Conservation (phyloP, 176 grass and related monocot genomes). For the Cocos nucifera region DNA sequence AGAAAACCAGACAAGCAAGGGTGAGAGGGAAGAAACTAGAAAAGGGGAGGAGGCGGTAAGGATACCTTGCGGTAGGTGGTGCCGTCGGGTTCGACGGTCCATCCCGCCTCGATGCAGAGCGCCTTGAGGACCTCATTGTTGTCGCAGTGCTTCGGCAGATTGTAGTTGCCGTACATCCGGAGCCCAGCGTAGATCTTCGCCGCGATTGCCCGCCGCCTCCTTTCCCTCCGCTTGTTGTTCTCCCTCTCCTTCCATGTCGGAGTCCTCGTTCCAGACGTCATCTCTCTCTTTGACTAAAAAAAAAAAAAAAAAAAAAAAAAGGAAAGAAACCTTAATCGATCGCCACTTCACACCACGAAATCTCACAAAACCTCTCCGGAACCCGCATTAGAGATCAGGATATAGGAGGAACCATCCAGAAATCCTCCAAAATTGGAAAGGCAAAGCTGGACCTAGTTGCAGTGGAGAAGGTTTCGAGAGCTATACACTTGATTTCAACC, state of each 20-base stretch:
- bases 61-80: conserved; percentile 78
- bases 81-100: conserved; percentile 69
- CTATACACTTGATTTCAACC: too few species aligned
- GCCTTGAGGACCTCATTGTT: conserved; percentile 87
- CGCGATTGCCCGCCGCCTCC: conserved; percentile 78
- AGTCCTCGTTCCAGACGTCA: conserved; percentile 47
- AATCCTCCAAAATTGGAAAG: too few species aligned
- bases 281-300: neutral
- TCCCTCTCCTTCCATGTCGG: conserved; percentile 69
- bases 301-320: too few species aligned
- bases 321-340: too few species aligned
- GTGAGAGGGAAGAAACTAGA: neutral
- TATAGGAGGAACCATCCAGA: too few species aligned
- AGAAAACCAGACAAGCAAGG: neutral
- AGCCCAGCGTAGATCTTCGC: conserved; percentile 94
- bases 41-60: neutral
- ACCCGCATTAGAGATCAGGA: too few species aligned
- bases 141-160: conserved; percentile 72
- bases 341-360: too few species aligned
- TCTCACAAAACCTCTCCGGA: too few species aligned
- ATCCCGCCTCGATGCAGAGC: conserved; percentile 73
- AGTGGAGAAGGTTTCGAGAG: too few species aligned
- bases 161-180: conserved; percentile 68
- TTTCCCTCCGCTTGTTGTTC: conserved; percentile 79
- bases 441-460: too few species aligned